Percentiles rank a stretch among this genome's conserved stretches.
Conservation (phyloP, 2,329 filamentous ascomycete species). For the Aspergillus novoparasiticus region DNA sequence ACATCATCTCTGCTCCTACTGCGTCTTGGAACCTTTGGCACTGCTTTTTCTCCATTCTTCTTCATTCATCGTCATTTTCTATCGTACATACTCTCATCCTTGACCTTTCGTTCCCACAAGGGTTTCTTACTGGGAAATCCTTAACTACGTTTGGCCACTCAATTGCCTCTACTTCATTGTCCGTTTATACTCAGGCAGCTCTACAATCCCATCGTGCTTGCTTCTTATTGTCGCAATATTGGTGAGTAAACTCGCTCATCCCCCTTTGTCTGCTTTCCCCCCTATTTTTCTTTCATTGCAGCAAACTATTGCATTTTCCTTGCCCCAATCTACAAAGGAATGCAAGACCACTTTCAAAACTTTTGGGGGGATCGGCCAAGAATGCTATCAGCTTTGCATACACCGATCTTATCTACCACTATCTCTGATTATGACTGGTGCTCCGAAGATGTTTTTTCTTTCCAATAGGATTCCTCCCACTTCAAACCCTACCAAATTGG, state of each 20-base stretch:
- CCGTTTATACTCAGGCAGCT: neutral
- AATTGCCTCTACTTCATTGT: slow-evolving; percentile 1
- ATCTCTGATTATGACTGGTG: neutral
- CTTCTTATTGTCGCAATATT: neutral
- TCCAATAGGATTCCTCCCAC: neutral
- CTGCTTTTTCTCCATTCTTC: neutral
- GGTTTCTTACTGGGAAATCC: neutral
- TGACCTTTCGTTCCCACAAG: slow-evolving; percentile 12
- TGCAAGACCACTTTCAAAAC: slow-evolving; percentile 4
- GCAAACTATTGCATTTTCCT: neutral
- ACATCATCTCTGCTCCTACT: slow-evolving; percentile 32
- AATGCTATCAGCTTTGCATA: slow-evolving; percentile 8
- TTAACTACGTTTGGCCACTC: neutral
- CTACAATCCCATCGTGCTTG: neutral
- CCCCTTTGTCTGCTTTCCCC: neutral
- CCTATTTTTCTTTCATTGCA: neutral
- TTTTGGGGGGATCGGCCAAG: slow-evolving; percentile 7
- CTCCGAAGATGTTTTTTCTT: neutral
- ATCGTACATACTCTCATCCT: slow-evolving; percentile 2
- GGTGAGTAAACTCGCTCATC: neutral
- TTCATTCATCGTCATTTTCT: slow-evolving; percentile 14
- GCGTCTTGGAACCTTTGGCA: slow-evolving; percentile 4
- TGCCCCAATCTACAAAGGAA: neutral
- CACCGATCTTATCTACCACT: slow-evolving; percentile 12
- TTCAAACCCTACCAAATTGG: no score